A percentile compares a stretch with the other conserved stretches of the same genome.
Evolutionary conservation across 495 filamentous ascomycete species (phyloP).

Genomic region (Neurospora sp.): DNA sequence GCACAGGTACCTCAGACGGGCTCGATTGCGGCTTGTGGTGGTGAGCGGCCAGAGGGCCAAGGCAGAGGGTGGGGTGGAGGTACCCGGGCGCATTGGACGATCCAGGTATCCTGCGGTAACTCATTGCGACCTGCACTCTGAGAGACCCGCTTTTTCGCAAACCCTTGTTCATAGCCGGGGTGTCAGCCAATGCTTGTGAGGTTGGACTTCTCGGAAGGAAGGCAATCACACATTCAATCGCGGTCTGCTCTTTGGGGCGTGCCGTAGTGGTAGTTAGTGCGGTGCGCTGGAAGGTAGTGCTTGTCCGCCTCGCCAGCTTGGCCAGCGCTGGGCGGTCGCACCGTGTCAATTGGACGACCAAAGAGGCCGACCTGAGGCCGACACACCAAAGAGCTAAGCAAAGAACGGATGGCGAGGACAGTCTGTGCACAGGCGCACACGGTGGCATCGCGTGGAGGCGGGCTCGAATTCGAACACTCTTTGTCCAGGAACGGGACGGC

Average conservation of each 20-base stretch:
- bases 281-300: not conserved
- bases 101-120: conserved; percentile 12
- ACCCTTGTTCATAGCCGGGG: conserved; percentile 1
- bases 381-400: conserved; percentile 1
- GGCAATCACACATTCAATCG: conserved; percentile 14
- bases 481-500: conserved; percentile 1
- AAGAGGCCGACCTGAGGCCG: conserved; percentile 13
- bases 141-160: conserved; percentile 9
- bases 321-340: conserved; percentile 1
- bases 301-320: not conserved
- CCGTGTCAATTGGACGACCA: conserved; percentile 16
- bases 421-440: conserved; percentile 10
- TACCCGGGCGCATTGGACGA: conserved; percentile 17
- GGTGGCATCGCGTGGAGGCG: conserved; percentile 6
- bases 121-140: conserved; percentile 22
- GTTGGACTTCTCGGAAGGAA: conserved; percentile 9
- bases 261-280: not conserved
- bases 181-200: conserved; percentile 8
- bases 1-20: conserved; percentile 16
- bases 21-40: conserved; percentile 7
- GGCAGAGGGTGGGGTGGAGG: conserved; percentile 10
- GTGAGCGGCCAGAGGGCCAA: not conserved
- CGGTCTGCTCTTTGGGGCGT: conserved; percentile 3
- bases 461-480: conserved; percentile 9
- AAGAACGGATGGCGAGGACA: not conserved